phyloP scores from a whole-genome alignment of 192 early-diverging fungal species.

The Coemansia pectinata region DNA sequence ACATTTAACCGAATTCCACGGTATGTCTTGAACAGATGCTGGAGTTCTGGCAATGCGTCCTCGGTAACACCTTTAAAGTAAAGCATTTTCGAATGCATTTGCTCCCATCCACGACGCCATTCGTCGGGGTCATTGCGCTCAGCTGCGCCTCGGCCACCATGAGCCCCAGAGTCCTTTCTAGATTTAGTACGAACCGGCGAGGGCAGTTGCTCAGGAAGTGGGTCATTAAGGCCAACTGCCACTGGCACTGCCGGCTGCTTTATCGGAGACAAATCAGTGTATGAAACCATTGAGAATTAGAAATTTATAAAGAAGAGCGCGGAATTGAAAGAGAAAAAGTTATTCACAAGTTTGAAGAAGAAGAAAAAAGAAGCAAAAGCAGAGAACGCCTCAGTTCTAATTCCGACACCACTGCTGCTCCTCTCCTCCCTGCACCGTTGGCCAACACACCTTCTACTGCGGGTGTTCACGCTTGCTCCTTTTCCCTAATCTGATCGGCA shows the following conservation, averaged over 20 bases:
- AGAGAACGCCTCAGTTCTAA: background rate
- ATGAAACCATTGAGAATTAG: conserved; percentile 37
- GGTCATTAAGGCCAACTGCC: conserved; percentile 44
- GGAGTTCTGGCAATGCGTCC: conserved; percentile 43
- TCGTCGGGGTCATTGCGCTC: conserved; percentile 13
- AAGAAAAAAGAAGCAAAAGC: background rate
- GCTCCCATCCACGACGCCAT: conserved; percentile 39
- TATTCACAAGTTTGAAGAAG: background rate
- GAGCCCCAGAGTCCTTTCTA: background rate
- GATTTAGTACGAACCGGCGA: background rate
- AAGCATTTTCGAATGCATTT: conserved; percentile 33
- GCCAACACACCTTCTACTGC: background rate
- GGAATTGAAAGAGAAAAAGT: conserved; percentile 1
- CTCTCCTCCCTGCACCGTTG: background rate
- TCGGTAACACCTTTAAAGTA: conserved; percentile 53
- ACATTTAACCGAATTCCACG: conserved; percentile 51
- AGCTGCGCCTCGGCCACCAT: background rate
- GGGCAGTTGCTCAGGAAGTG: conserved; percentile 11
- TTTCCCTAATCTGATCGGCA: background rate
- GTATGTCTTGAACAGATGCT: conserved; percentile 49
- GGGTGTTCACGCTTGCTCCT: background rate
- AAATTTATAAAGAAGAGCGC: background rate
- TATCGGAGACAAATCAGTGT: conserved; percentile 47
- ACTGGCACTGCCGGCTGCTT: conserved; percentile 49
- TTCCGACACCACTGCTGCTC: background rate